Evolutionary conservation across 1,284 basidiomycete genomes (phyloP).

Genomic region (Puccinia novopanici): DNA sequence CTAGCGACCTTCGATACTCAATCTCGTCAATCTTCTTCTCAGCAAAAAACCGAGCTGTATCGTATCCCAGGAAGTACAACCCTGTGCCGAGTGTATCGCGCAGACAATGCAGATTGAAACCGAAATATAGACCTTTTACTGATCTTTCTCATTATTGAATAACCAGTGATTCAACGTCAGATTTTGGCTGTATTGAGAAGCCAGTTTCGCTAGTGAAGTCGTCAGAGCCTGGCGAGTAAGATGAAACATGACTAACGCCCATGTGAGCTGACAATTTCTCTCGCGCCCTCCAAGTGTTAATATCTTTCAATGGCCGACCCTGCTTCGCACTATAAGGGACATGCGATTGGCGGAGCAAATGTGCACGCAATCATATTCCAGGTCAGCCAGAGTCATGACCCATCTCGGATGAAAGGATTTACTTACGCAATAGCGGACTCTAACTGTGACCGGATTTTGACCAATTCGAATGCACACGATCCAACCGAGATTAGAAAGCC

Average conservation of each 20-base stretch:
- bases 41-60: constrained; percentile 72
- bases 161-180: constrained; percentile 10
- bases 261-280: constrained; percentile 46
- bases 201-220: neutral
- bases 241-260: constrained; percentile 35
- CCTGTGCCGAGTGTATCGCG: constrained; percentile 79
- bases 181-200: neutral
- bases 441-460: constrained; percentile 48
- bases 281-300: constrained; percentile 48
- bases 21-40: constrained; percentile 65
- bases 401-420: neutral
- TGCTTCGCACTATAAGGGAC: constrained; percentile 41
- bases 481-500: constrained; percentile 46
- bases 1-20: constrained; percentile 15
- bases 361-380: neutral
- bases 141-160: constrained; percentile 26
- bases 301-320: constrained; percentile 29
- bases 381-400: neutral
- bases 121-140: constrained; percentile 49
- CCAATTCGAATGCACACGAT: constrained; percentile 50
- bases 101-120: constrained; percentile 62
- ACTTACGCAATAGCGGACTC: constrained; percentile 50
- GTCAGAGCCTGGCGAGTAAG: neutral
- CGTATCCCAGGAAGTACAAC: constrained; percentile 83
- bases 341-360: neutral